phyloP scores from a whole-genome alignment of 495 filamentous ascomycete species.

The Pseudevernia furfuracea region DNA sequence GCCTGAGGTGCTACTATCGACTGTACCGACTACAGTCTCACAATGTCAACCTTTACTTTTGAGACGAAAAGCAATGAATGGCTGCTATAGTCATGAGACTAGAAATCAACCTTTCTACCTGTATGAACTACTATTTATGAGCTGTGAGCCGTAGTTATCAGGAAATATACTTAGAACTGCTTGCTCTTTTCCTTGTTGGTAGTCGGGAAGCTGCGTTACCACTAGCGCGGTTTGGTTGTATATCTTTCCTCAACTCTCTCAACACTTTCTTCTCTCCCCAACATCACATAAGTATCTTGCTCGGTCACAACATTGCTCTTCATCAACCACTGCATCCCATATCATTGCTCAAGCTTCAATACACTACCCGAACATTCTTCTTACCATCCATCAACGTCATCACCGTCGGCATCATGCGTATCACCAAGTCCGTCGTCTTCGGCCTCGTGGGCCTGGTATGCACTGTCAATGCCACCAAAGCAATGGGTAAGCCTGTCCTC shows the following conservation, averaged over 20 bases:
- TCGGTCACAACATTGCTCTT: slow-evolving; percentile 14
- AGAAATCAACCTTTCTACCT: neutral
- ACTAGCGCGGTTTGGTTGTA: slow-evolving; percentile 7
- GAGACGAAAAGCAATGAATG: neutral
- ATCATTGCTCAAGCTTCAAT: slow-evolving; percentile 16
- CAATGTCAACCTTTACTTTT: neutral
- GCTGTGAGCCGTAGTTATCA: neutral
- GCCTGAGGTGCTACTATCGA: neutral
- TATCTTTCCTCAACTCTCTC: neutral
- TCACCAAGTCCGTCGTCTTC: neutral
- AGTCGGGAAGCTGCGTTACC: slow-evolving; percentile 8
- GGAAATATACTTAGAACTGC: neutral
- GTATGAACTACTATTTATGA: neutral
- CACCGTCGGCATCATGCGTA: slow-evolving; percentile 14
- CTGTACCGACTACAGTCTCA: neutral
- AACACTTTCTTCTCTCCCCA: slow-evolving; percentile 3
- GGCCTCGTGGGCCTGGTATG: slow-evolving; percentile 12
- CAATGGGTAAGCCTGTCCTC: slow-evolving; percentile 1
- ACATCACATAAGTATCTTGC: slow-evolving; percentile 14
- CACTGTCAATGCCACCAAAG: slow-evolving; percentile 8
- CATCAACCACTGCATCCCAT: slow-evolving; percentile 9
- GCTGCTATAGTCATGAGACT: neutral
- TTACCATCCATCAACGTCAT: slow-evolving; percentile 9
- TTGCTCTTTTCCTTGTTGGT: neutral
- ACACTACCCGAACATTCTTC: slow-evolving; percentile 6